Evolutionary conservation across 2,329 filamentous ascomycete genomes (phyloP).

Genomic region (Huntiella bhutanensis): DNA sequence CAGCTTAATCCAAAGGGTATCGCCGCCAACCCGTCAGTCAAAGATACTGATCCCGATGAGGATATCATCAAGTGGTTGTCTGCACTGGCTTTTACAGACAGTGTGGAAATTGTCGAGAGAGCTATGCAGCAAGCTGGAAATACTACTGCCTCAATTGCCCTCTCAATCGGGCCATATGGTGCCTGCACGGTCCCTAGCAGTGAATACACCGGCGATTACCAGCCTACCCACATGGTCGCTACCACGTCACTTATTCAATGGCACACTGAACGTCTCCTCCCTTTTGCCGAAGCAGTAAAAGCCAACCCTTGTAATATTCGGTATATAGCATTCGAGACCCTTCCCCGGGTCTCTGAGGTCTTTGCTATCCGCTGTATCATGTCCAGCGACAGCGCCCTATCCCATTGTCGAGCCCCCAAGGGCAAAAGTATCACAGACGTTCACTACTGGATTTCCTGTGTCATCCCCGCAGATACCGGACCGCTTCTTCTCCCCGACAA

Average conservation of each 20-base stretch:
- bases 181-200: conserved; percentile 46
- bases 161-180: conserved; percentile 48
- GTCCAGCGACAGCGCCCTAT: conserved; percentile 13
- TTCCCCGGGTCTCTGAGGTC: conserved; percentile 45
- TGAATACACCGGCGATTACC: conserved; percentile 46
- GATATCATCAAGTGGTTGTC: conserved; percentile 23
- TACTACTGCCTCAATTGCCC: conserved; percentile 24
- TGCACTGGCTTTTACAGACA: background rate
- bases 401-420: too few species aligned
- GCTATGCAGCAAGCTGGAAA: background rate
- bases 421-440: conserved; percentile 13
- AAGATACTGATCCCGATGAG: conserved; percentile 18
- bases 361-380: conserved; percentile 31
- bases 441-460: conserved; percentile 42
- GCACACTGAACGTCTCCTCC: conserved; percentile 34
- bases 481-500: conserved; percentile 40
- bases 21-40: conserved; percentile 20
- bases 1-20: conserved; percentile 42
- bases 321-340: conserved; percentile 45
- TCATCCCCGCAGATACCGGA: conserved; percentile 24
- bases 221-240: conserved; percentile 25
- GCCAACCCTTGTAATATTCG: conserved; percentile 24
- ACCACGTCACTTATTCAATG: conserved; percentile 29
- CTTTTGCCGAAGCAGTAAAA: conserved; percentile 27
- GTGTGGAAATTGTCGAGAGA: background rate